Evolutionary conservation across 2,329 filamentous ascomycete species (phyloP).

Genomic region (Fusarium nygamai): DNA sequence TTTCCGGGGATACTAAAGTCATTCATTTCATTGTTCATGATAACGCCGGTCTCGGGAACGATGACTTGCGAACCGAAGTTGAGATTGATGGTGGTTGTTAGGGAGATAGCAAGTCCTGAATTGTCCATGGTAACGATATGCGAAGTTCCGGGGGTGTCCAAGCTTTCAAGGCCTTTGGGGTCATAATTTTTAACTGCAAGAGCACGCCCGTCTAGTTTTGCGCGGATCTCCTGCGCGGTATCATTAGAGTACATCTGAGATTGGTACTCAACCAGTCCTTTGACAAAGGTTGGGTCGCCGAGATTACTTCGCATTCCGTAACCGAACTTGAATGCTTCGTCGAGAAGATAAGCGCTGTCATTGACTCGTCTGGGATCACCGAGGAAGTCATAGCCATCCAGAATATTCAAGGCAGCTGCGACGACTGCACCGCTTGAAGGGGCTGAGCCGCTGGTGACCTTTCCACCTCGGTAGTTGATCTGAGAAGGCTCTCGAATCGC

Average conservation of each 20-base stretch:
- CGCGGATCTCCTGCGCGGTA: constrained; percentile 62
- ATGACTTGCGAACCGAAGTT: constrained; percentile 81
- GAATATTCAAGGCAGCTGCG: constrained; percentile 76
- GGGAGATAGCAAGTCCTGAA: constrained; percentile 75
- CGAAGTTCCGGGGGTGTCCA: constrained; percentile 73
- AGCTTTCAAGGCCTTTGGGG: constrained; percentile 56
- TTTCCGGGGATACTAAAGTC: constrained; percentile 82
- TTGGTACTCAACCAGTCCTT: constrained; percentile 68
- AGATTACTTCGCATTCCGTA: constrained; percentile 79
- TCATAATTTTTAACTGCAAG: constrained; percentile 56
- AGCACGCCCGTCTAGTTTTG: constrained; percentile 56
- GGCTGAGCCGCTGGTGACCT: constrained; percentile 72
- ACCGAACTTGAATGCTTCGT: constrained; percentile 84
- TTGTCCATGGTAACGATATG: constrained; percentile 75
- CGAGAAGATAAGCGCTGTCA: constrained; percentile 79
- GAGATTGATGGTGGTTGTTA: constrained; percentile 85
- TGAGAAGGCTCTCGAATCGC: constrained; percentile 68
- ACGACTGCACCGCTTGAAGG: constrained; percentile 80
- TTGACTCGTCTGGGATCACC: constrained; percentile 62
- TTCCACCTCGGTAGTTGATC: constrained; percentile 75
- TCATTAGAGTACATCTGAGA: constrained; percentile 71
- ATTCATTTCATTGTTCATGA: constrained; percentile 72
- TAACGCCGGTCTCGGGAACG: constrained; percentile 83
- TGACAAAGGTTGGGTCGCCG: constrained; percentile 79
- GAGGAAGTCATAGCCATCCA: constrained; percentile 76